These are phyloP conservation scores for Aspergillus sergii DNA, from an alignment of 2,329 filamentous ascomycete species.

Conservation along the genomic window DNA sequence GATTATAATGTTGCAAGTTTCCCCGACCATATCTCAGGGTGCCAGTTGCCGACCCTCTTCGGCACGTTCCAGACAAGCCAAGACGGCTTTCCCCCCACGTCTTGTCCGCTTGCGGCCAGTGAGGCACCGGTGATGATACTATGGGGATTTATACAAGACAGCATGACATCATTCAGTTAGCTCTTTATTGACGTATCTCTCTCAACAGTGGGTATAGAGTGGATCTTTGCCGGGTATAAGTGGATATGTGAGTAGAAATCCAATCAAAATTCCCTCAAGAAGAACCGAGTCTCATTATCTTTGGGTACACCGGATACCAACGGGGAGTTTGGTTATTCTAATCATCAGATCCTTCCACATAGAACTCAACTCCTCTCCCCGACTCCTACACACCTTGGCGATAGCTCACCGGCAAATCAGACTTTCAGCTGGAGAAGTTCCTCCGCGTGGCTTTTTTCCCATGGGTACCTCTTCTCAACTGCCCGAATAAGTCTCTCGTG, in stretches of 20 bases:
- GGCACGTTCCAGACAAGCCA: not conserved
- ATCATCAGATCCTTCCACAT: not conserved
- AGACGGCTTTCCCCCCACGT: not conserved
- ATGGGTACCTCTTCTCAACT: slow-evolving; percentile 42
- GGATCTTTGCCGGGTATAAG: not conserved
- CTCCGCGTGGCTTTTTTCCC: slow-evolving; percentile 42
- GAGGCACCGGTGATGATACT: not conserved
- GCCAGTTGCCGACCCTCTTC: not conserved
- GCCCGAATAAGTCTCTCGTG: slow-evolving; percentile 36
- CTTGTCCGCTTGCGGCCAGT: not conserved
- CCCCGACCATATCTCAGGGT: not conserved
- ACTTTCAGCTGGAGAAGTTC: not conserved
- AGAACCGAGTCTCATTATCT: too few species aligned
- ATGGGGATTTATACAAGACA: not conserved
- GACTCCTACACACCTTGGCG: not conserved
- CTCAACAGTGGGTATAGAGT: not conserved
- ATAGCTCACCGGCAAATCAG: not conserved
- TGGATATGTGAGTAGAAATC: not conserved
- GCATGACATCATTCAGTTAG: not conserved
- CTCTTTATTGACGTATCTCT: not conserved
- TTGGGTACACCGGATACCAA: not conserved
- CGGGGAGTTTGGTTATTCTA: not conserved
- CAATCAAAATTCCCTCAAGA: not conserved
- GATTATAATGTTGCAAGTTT: not conserved
- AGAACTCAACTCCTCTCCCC: too few species aligned